Evolutionary conservation across 1,284 basidiomycete species (phyloP).

Genomic region (Schizophyllum amplum): DNA sequence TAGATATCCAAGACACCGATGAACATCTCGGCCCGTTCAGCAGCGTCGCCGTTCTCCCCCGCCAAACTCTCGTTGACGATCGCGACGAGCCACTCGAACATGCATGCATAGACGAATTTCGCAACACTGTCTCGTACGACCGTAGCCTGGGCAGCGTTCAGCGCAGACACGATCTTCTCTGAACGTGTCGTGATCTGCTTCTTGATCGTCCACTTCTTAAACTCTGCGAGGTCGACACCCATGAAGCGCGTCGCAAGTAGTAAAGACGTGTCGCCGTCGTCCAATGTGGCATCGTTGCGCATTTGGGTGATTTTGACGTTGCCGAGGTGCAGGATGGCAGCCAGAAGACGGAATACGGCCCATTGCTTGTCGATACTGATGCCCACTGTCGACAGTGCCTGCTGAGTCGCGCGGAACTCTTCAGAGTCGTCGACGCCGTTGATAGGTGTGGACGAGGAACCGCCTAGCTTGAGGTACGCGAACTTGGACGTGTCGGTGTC

Average conservation of each 20-base stretch:
- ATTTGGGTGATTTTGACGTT: constrained; percentile 87
- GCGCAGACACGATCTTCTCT: constrained; percentile 89
- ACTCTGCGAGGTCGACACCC: constrained; percentile 87
- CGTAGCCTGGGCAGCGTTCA: constrained; percentile 87
- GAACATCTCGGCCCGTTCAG: constrained; percentile 88
- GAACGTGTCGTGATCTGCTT: constrained; percentile 93
- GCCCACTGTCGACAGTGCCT: constrained; percentile 92
- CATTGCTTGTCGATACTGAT: constrained; percentile 97
- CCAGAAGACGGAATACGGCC: constrained; percentile 93
- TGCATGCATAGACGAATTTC: constrained; percentile 97
- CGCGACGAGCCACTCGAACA: constrained; percentile 98
- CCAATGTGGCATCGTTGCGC: constrained; percentile 79
- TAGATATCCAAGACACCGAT: constrained; percentile 98
- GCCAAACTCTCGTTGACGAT: constrained; percentile 95
- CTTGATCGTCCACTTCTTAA: constrained; percentile 99
- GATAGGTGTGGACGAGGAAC: constrained; percentile 80
- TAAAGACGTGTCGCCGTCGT: constrained; percentile 81
- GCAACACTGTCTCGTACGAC: constrained; percentile 95
- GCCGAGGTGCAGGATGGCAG: constrained; percentile 91
- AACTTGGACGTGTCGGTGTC: constrained; percentile 85
- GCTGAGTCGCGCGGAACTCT: constrained; percentile 91
- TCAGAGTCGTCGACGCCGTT: constrained; percentile 91
- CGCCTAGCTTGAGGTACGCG: constrained; percentile 91
- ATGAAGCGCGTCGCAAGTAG: constrained; percentile 82
- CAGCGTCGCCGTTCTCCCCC: constrained; percentile 83